Base-by-base conservation (phyloP, 164 flowering plant genomes). In the Liquidambar formosana region DNA sequence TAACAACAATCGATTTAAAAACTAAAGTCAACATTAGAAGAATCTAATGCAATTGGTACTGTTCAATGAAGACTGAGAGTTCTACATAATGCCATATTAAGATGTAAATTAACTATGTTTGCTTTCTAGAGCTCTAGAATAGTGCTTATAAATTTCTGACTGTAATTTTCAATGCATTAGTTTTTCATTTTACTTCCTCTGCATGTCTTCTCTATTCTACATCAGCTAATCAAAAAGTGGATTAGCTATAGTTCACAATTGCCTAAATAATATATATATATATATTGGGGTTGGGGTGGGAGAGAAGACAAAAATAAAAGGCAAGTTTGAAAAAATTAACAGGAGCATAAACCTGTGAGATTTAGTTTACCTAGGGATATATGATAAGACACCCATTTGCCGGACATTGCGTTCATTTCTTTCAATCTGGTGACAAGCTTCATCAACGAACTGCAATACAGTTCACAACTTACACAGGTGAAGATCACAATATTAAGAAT, bases 341-440 rank as follows among this genome's bases (percentile, higher is more conserved):
- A 11, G 48, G 27, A 61, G 26, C 10, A 22, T 15, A 43, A 59
- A 28, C 38, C 21, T 11, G 6, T 57, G 3, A 52, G 1, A 58
- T 19, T 51, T 14, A 70, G 1, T 63, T 76, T 76, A 94, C 99
- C 98, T 90, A 51, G 94, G 96, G 64, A 95, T 91, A 76, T 95
- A 95, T 71, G 97, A 79, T 53, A 91, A 74, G 62, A 93, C 95
- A 74, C 99, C 99, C 75, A 70, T 81, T 68, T 88, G 99, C 68
- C 89, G 79, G 64, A 93, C 93, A 81, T 86, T 95, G 54, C 93
- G 86, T 65, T 95, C 99, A 81, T 90, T 85, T 78, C 86, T 83
- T 81, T 95, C 99, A 71, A 95, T 93, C 79, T 89, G 99, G 73
- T 93, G 96, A 71, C 99, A 95, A 70, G 98, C 97, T 82, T 90